Percentiles rank a stretch among this genome's conserved stretches.
Conservation (phyloP, 2,329 filamentous ascomycete genomes). For the Apiospora marii region DNA sequence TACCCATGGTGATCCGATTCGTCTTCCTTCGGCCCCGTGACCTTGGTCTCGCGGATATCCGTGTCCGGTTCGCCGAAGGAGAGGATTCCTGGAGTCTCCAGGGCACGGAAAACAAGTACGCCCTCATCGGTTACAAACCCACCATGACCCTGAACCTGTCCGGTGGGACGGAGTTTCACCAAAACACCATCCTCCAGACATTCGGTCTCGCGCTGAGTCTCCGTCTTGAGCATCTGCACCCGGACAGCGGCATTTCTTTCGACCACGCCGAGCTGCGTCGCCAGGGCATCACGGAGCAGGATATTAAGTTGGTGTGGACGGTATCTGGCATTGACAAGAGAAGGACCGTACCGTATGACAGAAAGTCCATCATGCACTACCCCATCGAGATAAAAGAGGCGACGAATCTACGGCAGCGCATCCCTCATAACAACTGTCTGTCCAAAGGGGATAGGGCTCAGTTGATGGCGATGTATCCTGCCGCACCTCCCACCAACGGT, state of each 20-base stretch:
- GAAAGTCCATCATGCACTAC: neutral
- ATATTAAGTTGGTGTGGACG: accelerated
- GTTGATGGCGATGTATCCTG: no score
- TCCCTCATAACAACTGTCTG: neutral
- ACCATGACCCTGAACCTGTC: no score
- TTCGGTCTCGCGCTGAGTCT: neutral
- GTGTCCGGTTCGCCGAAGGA: no score
- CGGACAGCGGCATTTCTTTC: neutral
- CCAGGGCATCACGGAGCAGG: accelerated
- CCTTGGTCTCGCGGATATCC: no score
- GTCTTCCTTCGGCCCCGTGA: no score
- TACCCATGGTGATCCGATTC: no score
- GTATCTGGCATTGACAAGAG: neutral
- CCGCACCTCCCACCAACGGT: no score
- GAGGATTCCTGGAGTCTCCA: no score
- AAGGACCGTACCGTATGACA: neutral
- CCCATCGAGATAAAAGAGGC: accelerated
- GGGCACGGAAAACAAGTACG: no score
- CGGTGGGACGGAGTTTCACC: no score
- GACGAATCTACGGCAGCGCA: neutral
- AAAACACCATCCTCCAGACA: neutral
- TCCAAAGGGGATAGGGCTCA: no score
- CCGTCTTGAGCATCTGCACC: neutral
- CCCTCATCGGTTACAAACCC: no score
- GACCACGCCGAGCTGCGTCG: neutral